These are phyloP conservation scores for Cyathus striatus DNA, from an alignment of 768 basidiomycete species.

Conservation along the genomic window DNA sequence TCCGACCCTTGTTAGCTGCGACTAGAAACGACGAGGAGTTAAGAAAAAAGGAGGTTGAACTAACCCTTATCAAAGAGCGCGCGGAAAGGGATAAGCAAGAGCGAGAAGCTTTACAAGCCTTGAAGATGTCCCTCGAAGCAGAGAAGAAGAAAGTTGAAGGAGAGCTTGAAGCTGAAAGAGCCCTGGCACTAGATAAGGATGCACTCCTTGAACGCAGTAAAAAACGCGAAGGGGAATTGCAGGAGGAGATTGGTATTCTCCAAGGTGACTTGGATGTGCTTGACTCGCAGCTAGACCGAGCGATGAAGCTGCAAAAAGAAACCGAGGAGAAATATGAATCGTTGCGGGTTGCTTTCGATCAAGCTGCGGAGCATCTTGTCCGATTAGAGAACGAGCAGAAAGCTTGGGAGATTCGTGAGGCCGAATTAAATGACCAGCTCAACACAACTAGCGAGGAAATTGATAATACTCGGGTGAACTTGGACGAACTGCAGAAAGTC, in stretches of 20 bases:
- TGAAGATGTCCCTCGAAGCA: conserved; percentile 78
- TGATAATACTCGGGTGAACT: conserved; percentile 49
- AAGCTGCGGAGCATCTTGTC: conserved; percentile 83
- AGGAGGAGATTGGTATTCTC: conserved; percentile 77
- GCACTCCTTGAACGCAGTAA: conserved; percentile 77
- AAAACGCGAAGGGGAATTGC: conserved; percentile 76
- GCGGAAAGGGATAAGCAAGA: conserved; percentile 86
- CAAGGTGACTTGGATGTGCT: conserved; percentile 81
- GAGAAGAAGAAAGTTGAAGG: conserved; percentile 83
- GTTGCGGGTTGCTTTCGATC: conserved; percentile 68
- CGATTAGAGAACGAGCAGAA: conserved; percentile 75
- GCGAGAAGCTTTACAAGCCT: conserved; percentile 67
- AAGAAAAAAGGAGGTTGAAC: conserved; percentile 79
- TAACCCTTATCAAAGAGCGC: conserved; percentile 73
- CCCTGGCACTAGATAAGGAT: conserved; percentile 79
- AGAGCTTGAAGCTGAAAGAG: conserved; percentile 78
- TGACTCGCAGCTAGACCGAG: conserved; percentile 81
- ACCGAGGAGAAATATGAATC: conserved; percentile 74
- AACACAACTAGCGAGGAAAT: conserved; percentile 54
- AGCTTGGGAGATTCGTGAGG: conserved; percentile 60
- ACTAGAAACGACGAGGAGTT: conserved; percentile 92
- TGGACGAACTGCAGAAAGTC: conserved; percentile 58
- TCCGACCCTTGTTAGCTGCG: conserved; percentile 89
- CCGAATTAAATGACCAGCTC: conserved; percentile 54
- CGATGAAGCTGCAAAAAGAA: conserved; percentile 72